These are phyloP conservation scores for Xylariaceae sp. DNA, from an alignment of 2,329 filamentous ascomycete species.

Conservation along the genomic window DNA sequence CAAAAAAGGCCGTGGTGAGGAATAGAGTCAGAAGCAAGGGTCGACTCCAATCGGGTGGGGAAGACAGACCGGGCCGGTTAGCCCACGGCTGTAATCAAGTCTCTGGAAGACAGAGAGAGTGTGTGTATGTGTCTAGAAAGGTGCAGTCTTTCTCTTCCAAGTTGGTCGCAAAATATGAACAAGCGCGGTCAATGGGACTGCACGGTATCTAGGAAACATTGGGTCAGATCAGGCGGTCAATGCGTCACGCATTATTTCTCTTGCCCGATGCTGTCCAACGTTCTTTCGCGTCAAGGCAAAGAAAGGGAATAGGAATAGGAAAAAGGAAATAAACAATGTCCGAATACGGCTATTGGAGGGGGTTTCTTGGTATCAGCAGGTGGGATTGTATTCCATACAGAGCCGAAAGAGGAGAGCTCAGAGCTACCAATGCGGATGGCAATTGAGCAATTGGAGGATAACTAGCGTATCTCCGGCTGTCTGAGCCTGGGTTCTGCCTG, in stretches of 20 bases:
- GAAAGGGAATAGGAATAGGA: neutral
- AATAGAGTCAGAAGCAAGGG: slow-evolving; percentile 6
- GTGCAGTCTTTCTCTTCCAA: neutral
- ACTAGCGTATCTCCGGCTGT: slow-evolving; percentile 3
- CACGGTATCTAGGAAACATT: neutral
- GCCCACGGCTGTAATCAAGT: neutral
- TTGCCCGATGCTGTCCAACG: neutral
- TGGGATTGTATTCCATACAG: slow-evolving; percentile 7
- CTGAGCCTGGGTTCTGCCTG: neutral
- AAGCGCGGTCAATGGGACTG: neutral
- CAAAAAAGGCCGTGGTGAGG: slow-evolving; percentile 12
- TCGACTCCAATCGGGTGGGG: neutral
- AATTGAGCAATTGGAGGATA: neutral
- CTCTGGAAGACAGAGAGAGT: neutral
- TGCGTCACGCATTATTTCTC: neutral
- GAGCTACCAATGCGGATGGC: slow-evolving; percentile 6
- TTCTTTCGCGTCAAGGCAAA: slow-evolving; percentile 1
- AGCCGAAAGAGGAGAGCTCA: neutral
- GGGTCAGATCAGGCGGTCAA: neutral
- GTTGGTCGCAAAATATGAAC: neutral
- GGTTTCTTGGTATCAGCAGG: slow-evolving; percentile 1
- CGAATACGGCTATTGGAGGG: slow-evolving; percentile 3
- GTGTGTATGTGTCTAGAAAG: neutral
- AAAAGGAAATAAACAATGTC: neutral
- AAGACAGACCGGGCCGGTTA: neutral